Conservation (phyloP, 345 rosid species). For the Dipteronia dyeriana region DNA sequence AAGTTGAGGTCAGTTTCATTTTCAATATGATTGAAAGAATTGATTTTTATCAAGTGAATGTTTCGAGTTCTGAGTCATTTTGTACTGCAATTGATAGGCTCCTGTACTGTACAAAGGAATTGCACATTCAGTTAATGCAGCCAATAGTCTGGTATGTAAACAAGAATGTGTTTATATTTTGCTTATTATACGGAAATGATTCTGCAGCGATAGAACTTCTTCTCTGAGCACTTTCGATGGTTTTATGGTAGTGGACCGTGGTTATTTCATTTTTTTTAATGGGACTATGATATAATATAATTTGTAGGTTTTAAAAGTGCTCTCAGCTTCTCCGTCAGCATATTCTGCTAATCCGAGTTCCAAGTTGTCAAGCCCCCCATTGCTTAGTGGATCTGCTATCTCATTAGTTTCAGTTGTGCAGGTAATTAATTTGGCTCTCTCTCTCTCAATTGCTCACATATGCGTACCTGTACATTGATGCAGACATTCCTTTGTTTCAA, state of each 20-base stretch:
- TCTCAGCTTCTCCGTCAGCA: conserved; percentile 69
- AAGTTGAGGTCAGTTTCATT: conserved; percentile 47
- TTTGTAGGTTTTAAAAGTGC: conserved; percentile 60
- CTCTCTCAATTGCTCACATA: conserved; percentile 2
- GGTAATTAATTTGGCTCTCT: conserved; percentile 30
- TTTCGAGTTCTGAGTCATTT: conserved; percentile 8
- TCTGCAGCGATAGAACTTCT: background rate
- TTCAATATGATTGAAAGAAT: background rate
- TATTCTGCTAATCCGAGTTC: conserved; percentile 67
- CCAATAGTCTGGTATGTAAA: conserved; percentile 49
- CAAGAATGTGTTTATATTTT: conserved; percentile 8
- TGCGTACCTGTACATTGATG: background rate
- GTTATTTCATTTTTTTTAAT: background rate
- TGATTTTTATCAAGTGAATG: background rate
- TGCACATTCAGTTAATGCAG: conserved; percentile 66
- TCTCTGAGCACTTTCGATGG: background rate
- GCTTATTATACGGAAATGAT: background rate
- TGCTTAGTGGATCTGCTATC: conserved; percentile 54
- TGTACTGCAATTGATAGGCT: conserved; percentile 38
- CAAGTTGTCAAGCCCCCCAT: conserved; percentile 60
- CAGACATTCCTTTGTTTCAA: background rate
- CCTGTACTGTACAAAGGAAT: conserved; percentile 69
- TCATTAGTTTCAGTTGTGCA: conserved; percentile 70
- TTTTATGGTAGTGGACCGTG: background rate
- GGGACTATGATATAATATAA: background rate